Conservation (phyloP, 1,284 basidiomycete genomes). For the Schizopora paradoxa region DNA sequence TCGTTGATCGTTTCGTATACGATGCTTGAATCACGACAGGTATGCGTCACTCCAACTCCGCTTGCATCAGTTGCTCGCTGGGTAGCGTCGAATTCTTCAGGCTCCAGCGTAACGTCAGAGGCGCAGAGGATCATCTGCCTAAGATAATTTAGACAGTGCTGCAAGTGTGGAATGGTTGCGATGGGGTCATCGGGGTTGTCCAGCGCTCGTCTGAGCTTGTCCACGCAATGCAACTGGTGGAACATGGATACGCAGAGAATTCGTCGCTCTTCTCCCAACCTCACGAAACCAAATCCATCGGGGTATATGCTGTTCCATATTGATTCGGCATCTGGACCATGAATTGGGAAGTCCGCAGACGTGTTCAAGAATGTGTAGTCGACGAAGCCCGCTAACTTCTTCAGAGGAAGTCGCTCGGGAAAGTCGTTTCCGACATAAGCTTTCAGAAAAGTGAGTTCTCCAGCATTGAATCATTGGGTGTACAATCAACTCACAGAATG, state of each 20-base stretch:
- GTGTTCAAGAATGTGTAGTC: constrained; percentile 12
- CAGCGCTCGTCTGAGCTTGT: constrained; percentile 25
- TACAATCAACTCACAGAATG: no score
- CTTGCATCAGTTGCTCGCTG: neutral
- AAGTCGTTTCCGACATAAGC: constrained; percentile 14
- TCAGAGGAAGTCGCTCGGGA: constrained; percentile 12
- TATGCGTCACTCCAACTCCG: constrained; percentile 14
- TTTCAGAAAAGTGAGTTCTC: no score
- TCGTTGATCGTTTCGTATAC: constrained; percentile 15
- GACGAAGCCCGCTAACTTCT: constrained; percentile 1
- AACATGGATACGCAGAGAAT: constrained; percentile 26
- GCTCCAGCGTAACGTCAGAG: constrained; percentile 16
- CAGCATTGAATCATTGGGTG: no score
- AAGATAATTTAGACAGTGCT: constrained; percentile 22
- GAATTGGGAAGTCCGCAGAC: constrained; percentile 14
- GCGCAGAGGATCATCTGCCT: constrained; percentile 19
- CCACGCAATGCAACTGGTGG: constrained; percentile 32
- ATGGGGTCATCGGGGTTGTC: constrained; percentile 14
- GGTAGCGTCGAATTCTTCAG: constrained; percentile 6
- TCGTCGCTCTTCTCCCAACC: constrained; percentile 15
- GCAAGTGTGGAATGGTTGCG: constrained; percentile 28
- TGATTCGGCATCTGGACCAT: constrained; percentile 10
- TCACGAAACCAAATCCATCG: constrained; percentile 17
- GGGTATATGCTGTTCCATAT: constrained; percentile 14
- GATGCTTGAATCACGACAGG: constrained; percentile 14